These are phyloP conservation scores for Sclerotinia nivalis DNA, from an alignment of 2,329 filamentous ascomycete species.

Conservation along the genomic window DNA sequence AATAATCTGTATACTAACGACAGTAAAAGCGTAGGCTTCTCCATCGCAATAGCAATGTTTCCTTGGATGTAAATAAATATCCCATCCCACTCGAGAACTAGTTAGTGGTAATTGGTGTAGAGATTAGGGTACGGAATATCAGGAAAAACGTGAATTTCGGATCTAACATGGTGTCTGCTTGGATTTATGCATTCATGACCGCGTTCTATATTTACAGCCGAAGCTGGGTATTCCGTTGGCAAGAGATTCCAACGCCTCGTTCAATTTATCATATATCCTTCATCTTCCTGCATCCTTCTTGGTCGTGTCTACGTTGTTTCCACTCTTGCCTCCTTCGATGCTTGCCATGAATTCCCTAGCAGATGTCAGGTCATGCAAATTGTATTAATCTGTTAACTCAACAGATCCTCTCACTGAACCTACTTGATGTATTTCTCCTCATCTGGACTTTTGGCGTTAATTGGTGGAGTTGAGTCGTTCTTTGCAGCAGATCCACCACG, in stretches of 20 bases:
- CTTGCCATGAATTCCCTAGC: slow-evolving; percentile 26
- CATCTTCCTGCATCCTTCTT: slow-evolving; percentile 24
- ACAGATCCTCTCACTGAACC: slow-evolving; percentile 22
- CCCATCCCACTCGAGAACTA: not conserved
- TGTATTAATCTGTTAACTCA: not conserved
- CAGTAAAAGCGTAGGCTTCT: not conserved
- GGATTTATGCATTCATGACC: slow-evolving; percentile 18
- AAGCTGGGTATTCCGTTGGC: slow-evolving; percentile 11
- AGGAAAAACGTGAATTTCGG: not conserved
- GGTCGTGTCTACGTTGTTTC: slow-evolving; percentile 21
- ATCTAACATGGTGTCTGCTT: slow-evolving; percentile 3
- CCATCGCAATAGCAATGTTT: not conserved
- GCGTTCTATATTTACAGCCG: slow-evolving; percentile 24
- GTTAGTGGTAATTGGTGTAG: not conserved
- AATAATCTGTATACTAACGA: not conserved
- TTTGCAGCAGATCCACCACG: slow-evolving; percentile 36
- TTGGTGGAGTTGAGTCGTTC: slow-evolving; percentile 39
- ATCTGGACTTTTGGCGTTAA: slow-evolving; percentile 42
- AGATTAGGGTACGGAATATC: not conserved
- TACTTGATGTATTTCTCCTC: slow-evolving; percentile 44
- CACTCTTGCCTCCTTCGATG: slow-evolving; percentile 34
- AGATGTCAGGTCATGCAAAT: slow-evolving; percentile 6
- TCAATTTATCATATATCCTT: slow-evolving; percentile 13
- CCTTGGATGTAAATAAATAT: not conserved
- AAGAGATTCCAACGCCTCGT: not conserved